Evolutionary conservation across 2,329 filamentous ascomycete genomes (phyloP).

Genomic region (Phialemoniopsis sp.): DNA sequence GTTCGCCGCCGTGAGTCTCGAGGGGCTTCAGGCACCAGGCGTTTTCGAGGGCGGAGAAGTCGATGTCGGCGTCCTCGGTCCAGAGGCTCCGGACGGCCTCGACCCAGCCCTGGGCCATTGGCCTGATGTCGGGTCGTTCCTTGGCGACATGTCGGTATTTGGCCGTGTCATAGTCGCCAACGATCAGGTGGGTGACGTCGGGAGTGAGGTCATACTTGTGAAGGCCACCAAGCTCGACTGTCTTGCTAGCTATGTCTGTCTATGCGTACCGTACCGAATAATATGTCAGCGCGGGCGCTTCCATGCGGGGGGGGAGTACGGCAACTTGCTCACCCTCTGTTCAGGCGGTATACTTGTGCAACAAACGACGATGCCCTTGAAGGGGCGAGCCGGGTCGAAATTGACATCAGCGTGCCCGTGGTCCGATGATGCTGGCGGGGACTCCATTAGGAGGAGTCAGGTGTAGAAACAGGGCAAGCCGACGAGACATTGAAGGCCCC

Average conservation of each 20-base stretch:
- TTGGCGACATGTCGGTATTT: slow-evolving; percentile 96
- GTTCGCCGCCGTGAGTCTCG: slow-evolving; percentile 43
- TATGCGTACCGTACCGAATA: slow-evolving; percentile 18
- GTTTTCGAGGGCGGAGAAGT: slow-evolving; percentile 66
- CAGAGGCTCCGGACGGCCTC: slow-evolving; percentile 75
- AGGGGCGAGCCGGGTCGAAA: slow-evolving; percentile 57
- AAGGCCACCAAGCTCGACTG: slow-evolving; percentile 76
- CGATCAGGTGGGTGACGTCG: slow-evolving; percentile 90
- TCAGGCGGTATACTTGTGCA: slow-evolving; percentile 83
- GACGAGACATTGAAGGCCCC: too few species aligned
- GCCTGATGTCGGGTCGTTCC: slow-evolving; percentile 79
- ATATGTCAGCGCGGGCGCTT: background rate
- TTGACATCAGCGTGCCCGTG: slow-evolving; percentile 17
- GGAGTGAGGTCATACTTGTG: slow-evolving; percentile 93
- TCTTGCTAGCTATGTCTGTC: slow-evolving; percentile 57
- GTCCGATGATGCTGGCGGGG: slow-evolving; percentile 8
- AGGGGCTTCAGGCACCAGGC: slow-evolving; percentile 63
- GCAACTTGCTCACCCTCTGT: slow-evolving; percentile 59
- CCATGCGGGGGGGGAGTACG: too few species aligned
- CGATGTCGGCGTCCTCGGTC: slow-evolving; percentile 73
- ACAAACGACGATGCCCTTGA: slow-evolving; percentile 74
- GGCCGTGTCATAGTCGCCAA: slow-evolving; percentile 81
- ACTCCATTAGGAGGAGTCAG: too few species aligned
- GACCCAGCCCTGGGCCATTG: slow-evolving; percentile 81
- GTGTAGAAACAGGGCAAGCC: too few species aligned